A percentile compares a stretch with the other conserved stretches of the same genome.
These are phyloP conservation scores for Auricularia cornea DNA, from an alignment of 768 basidiomycete species.

Conservation along the genomic window DNA sequence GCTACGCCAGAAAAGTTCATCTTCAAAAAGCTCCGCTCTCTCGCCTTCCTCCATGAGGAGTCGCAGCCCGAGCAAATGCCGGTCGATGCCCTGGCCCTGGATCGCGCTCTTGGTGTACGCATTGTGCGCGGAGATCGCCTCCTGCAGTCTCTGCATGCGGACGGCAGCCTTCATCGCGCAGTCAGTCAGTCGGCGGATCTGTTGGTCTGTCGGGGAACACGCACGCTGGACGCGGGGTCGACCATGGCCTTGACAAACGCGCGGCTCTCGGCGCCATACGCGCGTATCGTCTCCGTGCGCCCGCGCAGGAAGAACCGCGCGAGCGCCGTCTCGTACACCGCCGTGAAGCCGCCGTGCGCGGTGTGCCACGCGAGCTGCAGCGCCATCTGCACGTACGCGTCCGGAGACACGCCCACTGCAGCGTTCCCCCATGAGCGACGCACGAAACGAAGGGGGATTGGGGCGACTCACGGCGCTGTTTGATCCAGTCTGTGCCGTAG, in stretches of 20 bases:
- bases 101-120: constrained; percentile 68
- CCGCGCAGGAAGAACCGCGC: constrained; percentile 82
- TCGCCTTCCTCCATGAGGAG: constrained; percentile 56
- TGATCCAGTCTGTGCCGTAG: constrained; percentile 86
- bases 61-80: constrained; percentile 81
- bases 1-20: constrained; percentile 64
- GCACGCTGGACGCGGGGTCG: constrained; percentile 42
- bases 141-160: constrained; percentile 44
- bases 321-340: constrained; percentile 88
- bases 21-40: constrained; percentile 59
- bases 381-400: constrained; percentile 86
- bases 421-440: too few species aligned
- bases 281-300: constrained; percentile 83
- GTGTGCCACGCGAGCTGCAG: constrained; percentile 88
- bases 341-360: constrained; percentile 66
- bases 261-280: constrained; percentile 62
- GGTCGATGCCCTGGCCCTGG: constrained; percentile 77
- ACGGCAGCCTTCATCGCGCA: constrained; percentile 21
- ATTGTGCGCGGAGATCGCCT: constrained; percentile 64
- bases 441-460: background rate
- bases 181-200: background rate
- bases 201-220: constrained; percentile 14
- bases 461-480: constrained; percentile 47
- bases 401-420: constrained; percentile 52
- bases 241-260: constrained; percentile 71